phyloP scores from a whole-genome alignment of 2,329 filamentous ascomycete genomes.

The Fusarium sp. region DNA sequence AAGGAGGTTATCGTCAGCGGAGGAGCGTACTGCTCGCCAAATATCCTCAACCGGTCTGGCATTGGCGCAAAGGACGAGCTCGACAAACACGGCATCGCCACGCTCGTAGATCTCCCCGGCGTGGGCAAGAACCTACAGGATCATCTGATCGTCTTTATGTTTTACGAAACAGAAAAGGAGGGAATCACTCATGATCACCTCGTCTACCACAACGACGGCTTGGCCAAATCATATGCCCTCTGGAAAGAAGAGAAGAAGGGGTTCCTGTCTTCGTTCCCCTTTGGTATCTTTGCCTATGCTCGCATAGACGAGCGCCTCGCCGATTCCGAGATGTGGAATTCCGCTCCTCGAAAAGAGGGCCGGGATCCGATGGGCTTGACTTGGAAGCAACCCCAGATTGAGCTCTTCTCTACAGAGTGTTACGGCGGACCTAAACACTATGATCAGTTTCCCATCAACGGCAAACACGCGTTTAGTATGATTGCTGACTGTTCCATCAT shows the following conservation, averaged over 20 bases:
- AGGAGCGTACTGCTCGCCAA: constrained; percentile 61
- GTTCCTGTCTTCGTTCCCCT: constrained; percentile 68
- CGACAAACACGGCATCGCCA: constrained; percentile 53
- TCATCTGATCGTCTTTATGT: constrained; percentile 64
- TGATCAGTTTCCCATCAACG: constrained; percentile 60
- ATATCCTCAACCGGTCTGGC: constrained; percentile 62
- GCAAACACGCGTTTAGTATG: constrained; percentile 65
- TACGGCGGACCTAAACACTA: constrained; percentile 69
- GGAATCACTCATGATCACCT: constrained; percentile 63
- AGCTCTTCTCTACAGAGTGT: constrained; percentile 70
- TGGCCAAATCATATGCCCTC: constrained; percentile 59
- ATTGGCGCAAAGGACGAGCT: constrained; percentile 58
- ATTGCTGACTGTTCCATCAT: constrained; percentile 64
- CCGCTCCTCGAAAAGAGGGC: constrained; percentile 56
- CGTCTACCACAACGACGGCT: constrained; percentile 63
- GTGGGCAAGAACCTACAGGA: constrained; percentile 63
- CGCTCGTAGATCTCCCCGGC: constrained; percentile 55
- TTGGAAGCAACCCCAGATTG: constrained; percentile 65
- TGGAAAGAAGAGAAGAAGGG: constrained; percentile 68
- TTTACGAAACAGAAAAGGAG: constrained; percentile 64
- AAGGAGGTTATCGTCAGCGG: constrained; percentile 54
- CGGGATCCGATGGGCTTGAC: constrained; percentile 71
- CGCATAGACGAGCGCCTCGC: constrained; percentile 68
- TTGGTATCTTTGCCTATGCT: constrained; percentile 69
- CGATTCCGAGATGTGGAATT: constrained; percentile 63